Conservation (phyloP, 345 rosid genomes). For the Syzygium aromaticum region DNA sequence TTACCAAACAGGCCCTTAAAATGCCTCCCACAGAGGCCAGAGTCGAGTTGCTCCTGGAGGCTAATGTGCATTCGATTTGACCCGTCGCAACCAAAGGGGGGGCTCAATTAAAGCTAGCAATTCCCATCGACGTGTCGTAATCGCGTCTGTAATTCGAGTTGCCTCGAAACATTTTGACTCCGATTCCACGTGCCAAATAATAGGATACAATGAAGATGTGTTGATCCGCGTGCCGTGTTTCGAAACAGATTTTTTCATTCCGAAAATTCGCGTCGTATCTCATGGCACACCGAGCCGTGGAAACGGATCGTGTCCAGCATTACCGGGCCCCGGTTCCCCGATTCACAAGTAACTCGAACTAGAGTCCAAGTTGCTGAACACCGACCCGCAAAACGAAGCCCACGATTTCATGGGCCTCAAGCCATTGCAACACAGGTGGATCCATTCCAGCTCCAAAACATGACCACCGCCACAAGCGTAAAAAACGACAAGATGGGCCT, state of each 20-base stretch:
- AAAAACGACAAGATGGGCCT: background rate
- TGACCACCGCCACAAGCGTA: background rate
- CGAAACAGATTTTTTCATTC: background rate
- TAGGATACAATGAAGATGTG: background rate
- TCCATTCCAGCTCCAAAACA: background rate
- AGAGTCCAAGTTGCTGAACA: background rate
- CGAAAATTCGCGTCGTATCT: background rate
- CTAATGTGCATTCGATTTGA: background rate
- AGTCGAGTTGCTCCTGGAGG: too few relatives aligned
- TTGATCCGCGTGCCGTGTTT: background rate
- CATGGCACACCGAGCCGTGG: background rate
- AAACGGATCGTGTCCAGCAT: background rate
- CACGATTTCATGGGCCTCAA: background rate
- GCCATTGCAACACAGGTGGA: background rate
- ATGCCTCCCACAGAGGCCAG: too few relatives aligned
- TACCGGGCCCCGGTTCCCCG: background rate
- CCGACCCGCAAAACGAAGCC: background rate
- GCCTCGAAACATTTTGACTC: background rate
- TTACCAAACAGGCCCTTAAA: too few relatives aligned
- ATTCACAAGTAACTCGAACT: background rate
- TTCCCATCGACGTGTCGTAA: background rate
- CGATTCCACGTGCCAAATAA: background rate
- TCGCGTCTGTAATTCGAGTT: background rate
- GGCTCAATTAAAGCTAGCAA: background rate
- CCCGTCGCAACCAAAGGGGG: accelerated